Conservation (phyloP, 345 rosid species). For the Rhizophora mangle region DNA sequence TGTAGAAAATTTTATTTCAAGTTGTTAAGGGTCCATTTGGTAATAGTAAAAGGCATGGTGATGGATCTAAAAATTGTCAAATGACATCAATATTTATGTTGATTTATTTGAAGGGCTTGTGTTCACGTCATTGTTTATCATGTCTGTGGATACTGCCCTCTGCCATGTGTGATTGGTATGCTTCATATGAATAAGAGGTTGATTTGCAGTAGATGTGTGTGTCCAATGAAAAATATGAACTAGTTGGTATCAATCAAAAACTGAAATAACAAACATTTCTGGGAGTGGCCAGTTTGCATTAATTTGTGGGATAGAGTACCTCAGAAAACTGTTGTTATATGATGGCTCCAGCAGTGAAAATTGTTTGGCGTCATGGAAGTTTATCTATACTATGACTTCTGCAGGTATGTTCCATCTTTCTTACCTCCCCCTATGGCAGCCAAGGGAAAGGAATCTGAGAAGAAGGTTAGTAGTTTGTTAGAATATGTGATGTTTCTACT, state of each 20-base stretch:
- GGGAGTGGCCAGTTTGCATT: too few relatives aligned
- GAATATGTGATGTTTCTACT: slow-evolving; percentile 2
- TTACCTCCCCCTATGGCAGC: slow-evolving; percentile 91
- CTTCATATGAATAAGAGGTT: neutral
- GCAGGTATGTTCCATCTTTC: slow-evolving; percentile 99
- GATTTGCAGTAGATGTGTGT: too few relatives aligned
- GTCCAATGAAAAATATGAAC: too few relatives aligned
- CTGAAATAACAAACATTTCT: too few relatives aligned
- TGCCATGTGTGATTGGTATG: neutral
- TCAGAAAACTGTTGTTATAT: neutral
- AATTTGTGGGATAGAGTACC: neutral
- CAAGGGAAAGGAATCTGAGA: slow-evolving; percentile 87
- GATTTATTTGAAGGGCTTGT: neutral
- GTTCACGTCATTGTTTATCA: neutral
- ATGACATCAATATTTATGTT: neutral
- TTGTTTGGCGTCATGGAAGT: slow-evolving; percentile 26
- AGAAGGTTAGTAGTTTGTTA: slow-evolving; percentile 49
- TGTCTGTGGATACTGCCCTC: neutral
- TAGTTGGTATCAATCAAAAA: too few relatives aligned
- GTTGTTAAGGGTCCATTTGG: too few relatives aligned
- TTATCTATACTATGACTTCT: slow-evolving; percentile 40
- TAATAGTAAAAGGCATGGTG: too few relatives aligned
- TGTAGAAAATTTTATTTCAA: too few relatives aligned
- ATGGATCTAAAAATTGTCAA: neutral
- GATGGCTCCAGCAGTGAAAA: neutral